phyloP scores from a whole-genome alignment of 176 grass and related monocot genomes.

The Musa schizocarpa region DNA sequence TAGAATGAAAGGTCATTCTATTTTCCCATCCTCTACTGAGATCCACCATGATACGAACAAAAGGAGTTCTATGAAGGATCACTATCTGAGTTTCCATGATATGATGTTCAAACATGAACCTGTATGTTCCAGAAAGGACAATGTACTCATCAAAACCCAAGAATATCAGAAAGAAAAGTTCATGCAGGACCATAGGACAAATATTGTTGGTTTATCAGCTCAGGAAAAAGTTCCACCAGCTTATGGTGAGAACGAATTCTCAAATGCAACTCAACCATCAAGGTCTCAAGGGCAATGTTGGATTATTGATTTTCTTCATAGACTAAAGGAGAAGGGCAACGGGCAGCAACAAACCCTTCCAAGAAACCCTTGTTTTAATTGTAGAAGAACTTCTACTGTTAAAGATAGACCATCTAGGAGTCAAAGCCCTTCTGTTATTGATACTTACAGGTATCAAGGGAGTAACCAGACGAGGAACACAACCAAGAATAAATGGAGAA shows the following conservation, averaged over 20 bases:
- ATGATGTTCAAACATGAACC: slow-evolving; percentile 17
- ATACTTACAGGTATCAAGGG: slow-evolving; percentile 53
- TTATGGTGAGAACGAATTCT: slow-evolving; percentile 27
- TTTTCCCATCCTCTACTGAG: slow-evolving; percentile 53
- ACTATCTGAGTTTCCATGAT: slow-evolving; percentile 16
- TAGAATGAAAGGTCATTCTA: slow-evolving; percentile 26
- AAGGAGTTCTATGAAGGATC: slow-evolving; percentile 26
- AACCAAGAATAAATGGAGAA: slow-evolving; percentile 33
- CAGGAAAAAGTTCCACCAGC: slow-evolving; percentile 22
- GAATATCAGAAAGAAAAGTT: slow-evolving; percentile 29
- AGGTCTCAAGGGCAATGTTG: slow-evolving; percentile 14
- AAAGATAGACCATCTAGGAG: slow-evolving; percentile 32
- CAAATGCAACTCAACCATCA: slow-evolving; percentile 7
- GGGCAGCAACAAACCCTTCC: slow-evolving; percentile 20
- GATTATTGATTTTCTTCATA: slow-evolving; percentile 53
- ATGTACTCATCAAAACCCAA: slow-evolving; percentile 23
- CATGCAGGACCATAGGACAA: slow-evolving; percentile 24
- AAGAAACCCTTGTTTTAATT: slow-evolving; percentile 27
- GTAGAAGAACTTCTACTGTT: slow-evolving; percentile 24
- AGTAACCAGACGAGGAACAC: slow-evolving; percentile 20
- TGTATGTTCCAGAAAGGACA: slow-evolving; percentile 19
- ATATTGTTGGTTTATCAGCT: slow-evolving; percentile 45
- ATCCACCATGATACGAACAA: slow-evolving; percentile 39
- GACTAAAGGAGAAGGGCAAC: slow-evolving; percentile 46
- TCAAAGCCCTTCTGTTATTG: slow-evolving; percentile 41